These are phyloP conservation scores for Chalciporus sp. DNA, from an alignment of 1,284 basidiomycete species.

Conservation along the genomic window DNA sequence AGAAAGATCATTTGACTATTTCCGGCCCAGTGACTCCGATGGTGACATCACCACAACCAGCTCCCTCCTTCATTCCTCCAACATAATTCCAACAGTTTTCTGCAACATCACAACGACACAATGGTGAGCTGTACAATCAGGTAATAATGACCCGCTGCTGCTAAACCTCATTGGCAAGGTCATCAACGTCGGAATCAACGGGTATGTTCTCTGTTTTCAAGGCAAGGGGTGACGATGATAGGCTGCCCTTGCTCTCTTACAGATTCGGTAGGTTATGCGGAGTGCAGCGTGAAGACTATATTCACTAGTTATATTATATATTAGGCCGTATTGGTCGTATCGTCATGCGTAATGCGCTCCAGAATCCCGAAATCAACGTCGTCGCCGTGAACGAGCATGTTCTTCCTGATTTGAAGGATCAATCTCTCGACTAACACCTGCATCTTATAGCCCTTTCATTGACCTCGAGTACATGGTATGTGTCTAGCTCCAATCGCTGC, in stretches of 20 bases:
- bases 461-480: slow-evolving; percentile 90
- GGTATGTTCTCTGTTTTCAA: slow-evolving; percentile 48
- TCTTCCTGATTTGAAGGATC: background rate
- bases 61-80: background rate
- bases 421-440: background rate
- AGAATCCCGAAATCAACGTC: slow-evolving; percentile 76
- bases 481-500: background rate
- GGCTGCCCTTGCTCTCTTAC: slow-evolving; percentile 4
- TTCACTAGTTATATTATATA: slow-evolving; percentile 4
- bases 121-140: background rate
- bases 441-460: slow-evolving; percentile 25
- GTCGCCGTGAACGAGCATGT: slow-evolving; percentile 89
- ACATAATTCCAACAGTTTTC: background rate
- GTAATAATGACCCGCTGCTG: background rate
- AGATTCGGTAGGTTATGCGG: slow-evolving; percentile 76
- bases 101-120: background rate
- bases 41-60: background rate
- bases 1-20: too few relatives aligned
- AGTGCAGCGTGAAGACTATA: background rate
- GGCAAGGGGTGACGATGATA: slow-evolving; percentile 15
- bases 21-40: too few relatives aligned
- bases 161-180: background rate
- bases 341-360: slow-evolving; percentile 93
- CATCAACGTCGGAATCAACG: slow-evolving; percentile 94
- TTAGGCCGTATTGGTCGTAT: slow-evolving; percentile 97